phyloP scores from a whole-genome alignment of 352 stramenopile species.

The Phytopythium mirpurense region DNA sequence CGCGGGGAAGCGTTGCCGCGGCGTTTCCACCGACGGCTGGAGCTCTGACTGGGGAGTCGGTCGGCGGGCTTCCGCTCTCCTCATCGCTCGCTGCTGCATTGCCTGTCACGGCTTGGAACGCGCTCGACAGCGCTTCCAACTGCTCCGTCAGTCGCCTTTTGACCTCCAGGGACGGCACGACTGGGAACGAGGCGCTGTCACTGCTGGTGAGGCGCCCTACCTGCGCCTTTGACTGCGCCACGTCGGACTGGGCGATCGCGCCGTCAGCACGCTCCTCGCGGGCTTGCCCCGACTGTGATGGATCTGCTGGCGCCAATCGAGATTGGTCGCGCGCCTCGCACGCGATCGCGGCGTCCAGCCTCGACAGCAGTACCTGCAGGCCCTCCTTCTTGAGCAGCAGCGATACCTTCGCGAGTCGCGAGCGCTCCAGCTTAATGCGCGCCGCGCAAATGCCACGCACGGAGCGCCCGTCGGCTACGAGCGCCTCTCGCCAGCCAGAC shows the following conservation, averaged over 20 bases:
- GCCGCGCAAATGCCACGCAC: conserved; percentile 26
- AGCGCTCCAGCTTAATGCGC: conserved; percentile 27
- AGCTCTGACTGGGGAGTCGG: too few species aligned
- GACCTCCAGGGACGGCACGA: neutral
- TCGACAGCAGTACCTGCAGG: conserved; percentile 11
- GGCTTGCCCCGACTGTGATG: too few species aligned
- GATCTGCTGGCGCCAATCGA: too few species aligned
- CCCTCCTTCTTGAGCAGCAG: conserved; percentile 35
- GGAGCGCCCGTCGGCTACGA: conserved; percentile 11
- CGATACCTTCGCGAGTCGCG: conserved; percentile 24
- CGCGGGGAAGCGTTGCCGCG: too few species aligned
- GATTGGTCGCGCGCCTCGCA: too few species aligned
- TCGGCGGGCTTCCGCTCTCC: neutral
- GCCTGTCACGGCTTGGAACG: neutral
- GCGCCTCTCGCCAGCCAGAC: conserved; percentile 18
- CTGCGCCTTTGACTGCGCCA: neutral
- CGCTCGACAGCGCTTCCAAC: neutral
- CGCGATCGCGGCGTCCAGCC: conserved; percentile 14
- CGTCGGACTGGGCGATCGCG: neutral
- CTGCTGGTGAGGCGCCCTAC: neutral
- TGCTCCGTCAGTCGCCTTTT: neutral
- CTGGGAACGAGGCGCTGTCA: neutral
- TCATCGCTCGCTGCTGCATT: neutral
- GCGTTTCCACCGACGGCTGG: too few species aligned
- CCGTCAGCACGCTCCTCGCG: too few species aligned